phyloP scores from a whole-genome alignment of 371 early-diverging fungal species.

The Lichtheimia corymbifera region DNA sequence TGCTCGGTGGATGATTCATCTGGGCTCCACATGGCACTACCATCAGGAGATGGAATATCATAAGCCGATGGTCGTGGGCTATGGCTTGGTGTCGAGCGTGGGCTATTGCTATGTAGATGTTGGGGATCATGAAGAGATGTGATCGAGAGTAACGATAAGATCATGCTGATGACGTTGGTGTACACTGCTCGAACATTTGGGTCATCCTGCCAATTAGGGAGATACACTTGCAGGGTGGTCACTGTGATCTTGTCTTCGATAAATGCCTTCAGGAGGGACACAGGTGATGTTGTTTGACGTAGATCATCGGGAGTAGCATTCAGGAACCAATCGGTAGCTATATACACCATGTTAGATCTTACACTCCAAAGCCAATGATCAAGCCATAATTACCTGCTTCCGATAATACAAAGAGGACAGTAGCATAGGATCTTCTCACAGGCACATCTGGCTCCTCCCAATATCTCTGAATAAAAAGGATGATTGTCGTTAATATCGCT shows the following conservation, averaged over 20 bases:
- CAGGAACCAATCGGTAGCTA: slow-evolving; percentile 33
- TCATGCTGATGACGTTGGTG: slow-evolving; percentile 24
- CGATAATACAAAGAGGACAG: slow-evolving; percentile 29
- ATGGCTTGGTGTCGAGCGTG: slow-evolving; percentile 16
- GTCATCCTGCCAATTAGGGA: slow-evolving; percentile 13
- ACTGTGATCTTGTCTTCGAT: slow-evolving; percentile 30
- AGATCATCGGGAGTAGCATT: slow-evolving; percentile 21
- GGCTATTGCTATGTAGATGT: neutral
- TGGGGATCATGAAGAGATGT: slow-evolving; percentile 13
- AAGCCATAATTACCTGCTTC: slow-evolving; percentile 24
- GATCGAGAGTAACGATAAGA: slow-evolving; percentile 27
- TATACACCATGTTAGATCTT: neutral
- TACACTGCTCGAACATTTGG: slow-evolving; percentile 16
- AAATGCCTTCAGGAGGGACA: slow-evolving; percentile 17
- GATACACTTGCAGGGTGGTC: slow-evolving; percentile 14
- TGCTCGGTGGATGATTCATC: slow-evolving; percentile 5
- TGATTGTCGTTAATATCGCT: neutral
- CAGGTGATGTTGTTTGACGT: slow-evolving; percentile 16
- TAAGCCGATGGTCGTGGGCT: slow-evolving; percentile 27
- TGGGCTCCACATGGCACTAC: neutral
- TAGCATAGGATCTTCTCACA: slow-evolving; percentile 23
- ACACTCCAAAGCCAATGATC: too few relatives aligned
- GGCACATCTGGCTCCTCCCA: slow-evolving; percentile 30
- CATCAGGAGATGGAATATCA: neutral
- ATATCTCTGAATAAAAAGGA: slow-evolving; percentile 21